Evolutionary conservation across 2,329 filamentous ascomycete genomes (phyloP), one percentile per base, ranked within the genome.

Genomic region (Cryoendolithus antarcticus): DNA sequence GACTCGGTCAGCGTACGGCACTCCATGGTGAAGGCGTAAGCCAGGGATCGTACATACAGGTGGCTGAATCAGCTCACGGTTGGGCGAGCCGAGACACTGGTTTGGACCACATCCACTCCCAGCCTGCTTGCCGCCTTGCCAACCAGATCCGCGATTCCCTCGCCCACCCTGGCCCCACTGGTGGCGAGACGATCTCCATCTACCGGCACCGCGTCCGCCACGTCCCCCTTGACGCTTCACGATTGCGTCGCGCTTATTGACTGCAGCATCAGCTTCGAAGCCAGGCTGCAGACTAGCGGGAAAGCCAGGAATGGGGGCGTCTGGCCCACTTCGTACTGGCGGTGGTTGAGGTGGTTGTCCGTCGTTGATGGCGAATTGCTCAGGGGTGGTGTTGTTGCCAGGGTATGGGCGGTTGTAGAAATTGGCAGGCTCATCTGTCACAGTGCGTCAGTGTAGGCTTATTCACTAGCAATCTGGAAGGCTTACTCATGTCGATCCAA

Each of bases 41-140:
- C 19, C 19, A 21, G 19, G 19, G 19, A 21, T 21, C 6, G 19
- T 21, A 21, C 19, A 21, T 21, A 21, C 19, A 21, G 19, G 69
- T 1, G 79, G 77, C 9, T 32, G 44, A 10, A 38, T 39, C 34
- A 40, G 36, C 34, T 45, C 43, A 34, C 40, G 40, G 40, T 42
- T 35, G 4, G 36, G 35, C 4, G 43, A 34, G 15, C 43, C 43
- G 19, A 28, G 34, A 32, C 43, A 45, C 32, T 45, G 33, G 31
- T 40, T 35, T 4, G 32, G 32, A 11, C 34, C 43, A 27, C 43
- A 45, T n/a, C 43, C 43, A 32, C 40, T 43, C 2, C 44, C 42
- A n/a, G 39, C 33, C 31, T 40, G 13, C n/a, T 41, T 36, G 9
- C 39, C 42, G 11, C 38, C 30, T 27, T 46, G 44, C 44, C 43